Percentiles rank a stretch among this genome's conserved stretches.
Evolutionary conservation across 352 stramenopile species (phyloP).

Genomic region (Phytophthora constricta): DNA sequence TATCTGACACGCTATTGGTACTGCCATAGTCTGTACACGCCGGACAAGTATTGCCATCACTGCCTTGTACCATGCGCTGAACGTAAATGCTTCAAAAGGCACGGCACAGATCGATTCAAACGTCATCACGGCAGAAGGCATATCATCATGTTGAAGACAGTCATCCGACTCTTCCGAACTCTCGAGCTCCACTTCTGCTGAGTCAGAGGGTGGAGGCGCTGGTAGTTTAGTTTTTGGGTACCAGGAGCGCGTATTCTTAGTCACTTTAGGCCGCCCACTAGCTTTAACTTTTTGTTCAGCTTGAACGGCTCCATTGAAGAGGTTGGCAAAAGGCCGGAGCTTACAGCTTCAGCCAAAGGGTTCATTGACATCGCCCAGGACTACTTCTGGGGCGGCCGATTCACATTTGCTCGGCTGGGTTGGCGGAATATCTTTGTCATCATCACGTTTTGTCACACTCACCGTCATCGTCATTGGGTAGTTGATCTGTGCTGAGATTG

Average conservation of each 20-base stretch:
- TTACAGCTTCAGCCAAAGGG: neutral
- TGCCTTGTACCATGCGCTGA: neutral
- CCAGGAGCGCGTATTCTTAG: neutral
- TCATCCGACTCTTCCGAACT: neutral
- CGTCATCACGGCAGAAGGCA: neutral
- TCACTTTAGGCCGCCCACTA: neutral
- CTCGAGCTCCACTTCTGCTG: neutral
- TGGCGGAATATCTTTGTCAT: too few relatives aligned
- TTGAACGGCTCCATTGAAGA: neutral
- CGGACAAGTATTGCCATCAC: neutral
- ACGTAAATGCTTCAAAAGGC: neutral
- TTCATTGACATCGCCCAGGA: neutral
- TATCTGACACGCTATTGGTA: too few relatives aligned
- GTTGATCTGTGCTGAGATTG: neutral
- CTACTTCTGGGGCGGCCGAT: too few relatives aligned
- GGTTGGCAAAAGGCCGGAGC: neutral
- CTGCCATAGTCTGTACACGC: neutral
- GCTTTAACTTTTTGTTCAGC: neutral
- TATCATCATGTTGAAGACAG: neutral
- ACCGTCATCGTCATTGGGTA: neutral
- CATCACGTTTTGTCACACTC: too few relatives aligned
- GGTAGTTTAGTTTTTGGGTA: neutral
- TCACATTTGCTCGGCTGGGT: too few relatives aligned
- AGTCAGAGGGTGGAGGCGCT: too few relatives aligned
- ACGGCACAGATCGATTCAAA: neutral